Evolutionary conservation across 108 stramenopile genomes (phyloP).

Genomic region (Nitzschia sp.): DNA sequence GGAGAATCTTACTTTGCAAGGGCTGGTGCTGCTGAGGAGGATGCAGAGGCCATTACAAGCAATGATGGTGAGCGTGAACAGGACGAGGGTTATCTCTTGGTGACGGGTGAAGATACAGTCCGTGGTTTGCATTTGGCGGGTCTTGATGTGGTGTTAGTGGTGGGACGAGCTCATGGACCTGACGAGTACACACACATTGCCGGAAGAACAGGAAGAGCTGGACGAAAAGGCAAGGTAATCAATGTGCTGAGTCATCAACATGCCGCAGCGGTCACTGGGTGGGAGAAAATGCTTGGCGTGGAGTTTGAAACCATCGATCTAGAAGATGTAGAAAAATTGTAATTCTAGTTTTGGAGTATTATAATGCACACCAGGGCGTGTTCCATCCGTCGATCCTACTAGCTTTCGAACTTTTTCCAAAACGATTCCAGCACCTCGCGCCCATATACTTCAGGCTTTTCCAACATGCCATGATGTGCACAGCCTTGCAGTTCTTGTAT

Average conservation of each 20-base stretch:
- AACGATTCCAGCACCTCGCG: not conserved
- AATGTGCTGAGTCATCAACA: slow-evolving; percentile 75
- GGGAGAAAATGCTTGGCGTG: slow-evolving; percentile 79
- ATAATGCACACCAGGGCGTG: not conserved
- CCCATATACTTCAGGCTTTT: slow-evolving; percentile 32
- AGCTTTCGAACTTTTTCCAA: not conserved
- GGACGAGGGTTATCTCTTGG: slow-evolving; percentile 62
- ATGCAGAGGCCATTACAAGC: not conserved
- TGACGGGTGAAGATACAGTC: slow-evolving; percentile 91
- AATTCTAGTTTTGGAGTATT: not conserved
- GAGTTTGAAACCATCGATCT: slow-evolving; percentile 22
- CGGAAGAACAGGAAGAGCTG: slow-evolving; percentile 91
- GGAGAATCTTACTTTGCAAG: slow-evolving; percentile 43
- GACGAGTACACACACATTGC: slow-evolving; percentile 97
- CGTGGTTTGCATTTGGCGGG: slow-evolving; percentile 91
- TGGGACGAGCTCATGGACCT: slow-evolving; percentile 81
- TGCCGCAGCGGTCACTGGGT: slow-evolving; percentile 60
- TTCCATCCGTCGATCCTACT: not conserved
- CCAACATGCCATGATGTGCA: slow-evolving; percentile 62
- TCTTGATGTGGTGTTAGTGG: slow-evolving; percentile 81
- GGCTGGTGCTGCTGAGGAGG: not conserved
- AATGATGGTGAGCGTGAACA: slow-evolving; percentile 11
- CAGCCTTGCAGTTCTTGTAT: slow-evolving; percentile 40
- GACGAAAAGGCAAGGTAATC: slow-evolving; percentile 71
- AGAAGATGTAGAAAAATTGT: not conserved